Evolutionary conservation across 2,329 filamentous ascomycete species (phyloP), one percentile per base, ranked within the genome.

Genomic region (Incumbomyces lentus): DNA sequence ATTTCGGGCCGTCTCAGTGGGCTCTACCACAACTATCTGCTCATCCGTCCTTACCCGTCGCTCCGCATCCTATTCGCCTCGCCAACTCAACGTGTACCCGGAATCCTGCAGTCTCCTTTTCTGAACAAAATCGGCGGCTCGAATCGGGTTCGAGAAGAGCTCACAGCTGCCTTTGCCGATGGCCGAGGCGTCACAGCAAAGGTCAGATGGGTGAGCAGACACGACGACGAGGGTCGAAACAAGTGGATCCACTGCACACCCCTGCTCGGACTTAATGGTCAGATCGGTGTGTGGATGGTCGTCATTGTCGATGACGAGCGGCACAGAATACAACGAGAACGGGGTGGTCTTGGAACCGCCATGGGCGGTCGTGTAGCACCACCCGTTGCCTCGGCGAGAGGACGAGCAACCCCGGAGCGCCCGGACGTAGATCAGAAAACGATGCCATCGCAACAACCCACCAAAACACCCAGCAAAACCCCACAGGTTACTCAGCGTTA

Each of bases 161-260:
- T 79, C 3, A 61, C 67, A 14, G 64, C 69, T n/a, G 82, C 84
- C 0, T 73, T 89, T 17, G 73, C 74, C 4, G 75, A 81, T 55
- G 82, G 82, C 0, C 75, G 78, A 37, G 81, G 82, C 39, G 79
- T 88, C 4, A 88, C 84, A 1, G 82, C 82, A 3, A 85, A 85
- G 59, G 75, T 89, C 12, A 75, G 77, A 44, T 89, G 83, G 84
- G 65, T 85, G 1, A 72, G 69, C 38, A 67, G 69, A 36, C 63
- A 63, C 4, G 69, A 73, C 30, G 64, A 68, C 14, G 72, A 77
- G 43, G 83, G 82, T 0, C 72, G 81, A 14, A 73, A 75, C 40
- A 73, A 82, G 36, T 88, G 84, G 83, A 82, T 88, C 34, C 84
- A 88, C 60, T 84, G 82, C 58, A 88, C 84, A 17, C 84, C 84